Conservation (phyloP, 2,329 filamentous ascomycete genomes). For the Paracamarosporium sp. region DNA sequence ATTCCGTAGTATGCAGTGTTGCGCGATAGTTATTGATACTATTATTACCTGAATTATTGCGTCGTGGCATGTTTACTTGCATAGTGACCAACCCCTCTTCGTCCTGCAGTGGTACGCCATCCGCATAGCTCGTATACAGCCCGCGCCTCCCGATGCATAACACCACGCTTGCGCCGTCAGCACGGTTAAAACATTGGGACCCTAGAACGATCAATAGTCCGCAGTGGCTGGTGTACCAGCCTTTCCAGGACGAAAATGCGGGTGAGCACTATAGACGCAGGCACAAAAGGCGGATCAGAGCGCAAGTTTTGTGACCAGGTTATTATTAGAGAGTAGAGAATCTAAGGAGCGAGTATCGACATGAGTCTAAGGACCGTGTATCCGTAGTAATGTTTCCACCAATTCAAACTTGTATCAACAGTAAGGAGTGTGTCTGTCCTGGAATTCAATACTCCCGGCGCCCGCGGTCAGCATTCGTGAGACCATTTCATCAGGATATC, state of each 20-base stretch:
- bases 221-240: neutral
- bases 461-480: neutral
- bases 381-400: neutral
- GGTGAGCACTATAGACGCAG: neutral
- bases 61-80: neutral
- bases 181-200: neutral
- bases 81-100: neutral
- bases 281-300: neutral
- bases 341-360: neutral
- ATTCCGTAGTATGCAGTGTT: no score
- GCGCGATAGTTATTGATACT: neutral
- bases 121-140: neutral
- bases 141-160: neutral
- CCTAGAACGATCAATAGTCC: neutral
- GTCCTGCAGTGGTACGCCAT: neutral
- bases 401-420: neutral
- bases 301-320: neutral
- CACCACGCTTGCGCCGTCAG: neutral
- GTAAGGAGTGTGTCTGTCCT: neutral
- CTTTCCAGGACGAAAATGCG: neutral
- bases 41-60: neutral
- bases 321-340: neutral
- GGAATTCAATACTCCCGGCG: neutral
- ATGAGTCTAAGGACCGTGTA: constrained; percentile 1
- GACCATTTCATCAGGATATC: neutral